These are phyloP conservation scores for Amanita rimosa DNA, from an alignment of 768 basidiomycete species.

Conservation along the genomic window DNA sequence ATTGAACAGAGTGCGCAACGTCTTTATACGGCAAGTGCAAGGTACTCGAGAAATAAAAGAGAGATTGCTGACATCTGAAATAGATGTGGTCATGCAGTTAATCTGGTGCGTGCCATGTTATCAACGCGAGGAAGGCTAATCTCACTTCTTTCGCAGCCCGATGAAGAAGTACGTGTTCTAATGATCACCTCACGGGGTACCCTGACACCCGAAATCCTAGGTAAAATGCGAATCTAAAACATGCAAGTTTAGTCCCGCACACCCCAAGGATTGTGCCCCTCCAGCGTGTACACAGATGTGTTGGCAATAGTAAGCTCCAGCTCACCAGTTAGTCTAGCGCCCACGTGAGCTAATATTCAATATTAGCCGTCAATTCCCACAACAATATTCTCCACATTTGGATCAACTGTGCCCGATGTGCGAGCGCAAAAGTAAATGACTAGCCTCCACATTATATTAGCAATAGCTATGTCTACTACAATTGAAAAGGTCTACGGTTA, in stretches of 20 bases:
- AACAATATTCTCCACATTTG: slow-evolving; percentile 60
- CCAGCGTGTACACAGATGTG: slow-evolving; percentile 45
- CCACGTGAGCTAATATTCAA: slow-evolving; percentile 6
- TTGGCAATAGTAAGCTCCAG: slow-evolving; percentile 59
- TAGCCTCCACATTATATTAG: not conserved
- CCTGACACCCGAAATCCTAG: slow-evolving; percentile 18
- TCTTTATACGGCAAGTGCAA: slow-evolving; percentile 36
- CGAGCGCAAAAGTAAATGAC: slow-evolving; percentile 1
- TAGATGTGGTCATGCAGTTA: slow-evolving; percentile 47
- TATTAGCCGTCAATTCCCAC: slow-evolving; percentile 49
- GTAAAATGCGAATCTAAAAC: slow-evolving; percentile 48
- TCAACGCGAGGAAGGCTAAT: not conserved
- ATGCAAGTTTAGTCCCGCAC: slow-evolving; percentile 55
- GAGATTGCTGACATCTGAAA: slow-evolving; percentile 7
- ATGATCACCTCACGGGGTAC: not conserved
- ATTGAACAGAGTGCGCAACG: slow-evolving; percentile 38
- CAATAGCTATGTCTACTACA: slow-evolving; percentile 4
- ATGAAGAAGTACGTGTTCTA: slow-evolving; percentile 36
- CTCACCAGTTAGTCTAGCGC: not conserved
- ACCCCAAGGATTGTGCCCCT: slow-evolving; percentile 36
- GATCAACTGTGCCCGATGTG: slow-evolving; percentile 50
- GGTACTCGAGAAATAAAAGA: not conserved
- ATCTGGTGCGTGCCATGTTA: slow-evolving; percentile 25
- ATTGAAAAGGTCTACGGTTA: not conserved
- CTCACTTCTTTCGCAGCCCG: slow-evolving; percentile 26